These are phyloP conservation scores for Candida schatavii DNA, from an alignment of 805 yeast genomes.

Conservation along the genomic window DNA sequence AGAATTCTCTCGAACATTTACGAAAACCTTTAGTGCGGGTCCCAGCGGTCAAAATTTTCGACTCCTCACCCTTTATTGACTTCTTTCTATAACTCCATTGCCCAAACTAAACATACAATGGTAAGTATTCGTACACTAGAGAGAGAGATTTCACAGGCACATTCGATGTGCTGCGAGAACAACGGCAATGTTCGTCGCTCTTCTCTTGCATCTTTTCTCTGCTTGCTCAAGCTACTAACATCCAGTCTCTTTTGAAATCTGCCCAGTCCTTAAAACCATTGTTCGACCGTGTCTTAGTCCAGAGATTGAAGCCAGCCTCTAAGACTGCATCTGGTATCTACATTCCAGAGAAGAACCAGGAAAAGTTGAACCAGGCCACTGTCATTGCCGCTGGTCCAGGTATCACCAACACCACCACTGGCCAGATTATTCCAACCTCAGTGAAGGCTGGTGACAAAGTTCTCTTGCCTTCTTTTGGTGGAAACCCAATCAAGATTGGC, in stretches of 20 bases:
- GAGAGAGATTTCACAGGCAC: background rate
- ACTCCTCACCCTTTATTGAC: no score
- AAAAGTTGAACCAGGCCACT: conserved; percentile 87
- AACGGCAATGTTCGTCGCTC: no score
- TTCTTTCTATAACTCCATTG: no score
- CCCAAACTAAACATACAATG: background rate
- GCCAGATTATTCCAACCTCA: conserved; percentile 66
- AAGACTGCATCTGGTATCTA: conserved; percentile 90
- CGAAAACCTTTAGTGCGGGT: no score
- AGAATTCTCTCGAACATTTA: background rate
- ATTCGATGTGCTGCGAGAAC: background rate
- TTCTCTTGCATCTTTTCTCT: no score
- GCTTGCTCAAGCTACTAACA: no score
- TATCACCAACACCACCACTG: conserved; percentile 63
- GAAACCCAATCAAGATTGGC: conserved; percentile 82
- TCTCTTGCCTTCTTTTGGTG: conserved; percentile 92
- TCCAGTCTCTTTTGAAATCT: conserved; percentile 66
- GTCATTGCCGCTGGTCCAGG: conserved; percentile 98
- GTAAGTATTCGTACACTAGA: background rate
- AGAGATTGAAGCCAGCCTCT: conserved; percentile 86
- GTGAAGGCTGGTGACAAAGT: conserved; percentile 92
- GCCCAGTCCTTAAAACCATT: conserved; percentile 89
- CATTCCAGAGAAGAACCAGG: conserved; percentile 94
- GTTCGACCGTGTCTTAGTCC: conserved; percentile 93
- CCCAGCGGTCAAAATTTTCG: no score